phyloP scores from a whole-genome alignment of 2,329 filamentous ascomycete genomes.

The Monosporascus sp. region DNA sequence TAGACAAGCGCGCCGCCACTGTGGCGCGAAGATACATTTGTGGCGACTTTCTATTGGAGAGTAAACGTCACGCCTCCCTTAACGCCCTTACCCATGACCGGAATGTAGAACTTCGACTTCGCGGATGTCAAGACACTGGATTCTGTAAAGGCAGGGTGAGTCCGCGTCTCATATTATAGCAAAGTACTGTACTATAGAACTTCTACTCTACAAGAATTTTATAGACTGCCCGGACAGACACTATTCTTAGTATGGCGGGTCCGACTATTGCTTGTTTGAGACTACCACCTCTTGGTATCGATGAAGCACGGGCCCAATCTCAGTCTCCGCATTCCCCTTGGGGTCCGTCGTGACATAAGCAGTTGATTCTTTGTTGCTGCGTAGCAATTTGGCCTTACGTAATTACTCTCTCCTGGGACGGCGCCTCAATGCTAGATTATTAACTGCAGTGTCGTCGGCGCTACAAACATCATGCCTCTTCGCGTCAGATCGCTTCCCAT shows the following conservation, averaged over 20 bases:
- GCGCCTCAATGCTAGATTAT: not conserved
- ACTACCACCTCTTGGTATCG: not conserved
- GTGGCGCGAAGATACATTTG: too few relatives aligned
- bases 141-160: too few relatives aligned
- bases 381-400: not conserved
- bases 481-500: conserved; percentile 35
- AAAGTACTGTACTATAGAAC: too few relatives aligned
- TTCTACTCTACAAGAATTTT: too few relatives aligned
- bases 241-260: not conserved
- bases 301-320: not conserved
- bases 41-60: too few relatives aligned
- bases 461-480: conserved; percentile 27
- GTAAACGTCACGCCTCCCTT: too few relatives aligned
- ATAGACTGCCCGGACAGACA: not conserved
- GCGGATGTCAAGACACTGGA: too few relatives aligned
- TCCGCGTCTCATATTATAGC: too few relatives aligned
- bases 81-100: too few relatives aligned
- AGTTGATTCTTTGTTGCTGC: not conserved
- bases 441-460: not conserved
- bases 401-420: not conserved
- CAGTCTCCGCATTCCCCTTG: not conserved
- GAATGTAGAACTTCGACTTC: too few relatives aligned
- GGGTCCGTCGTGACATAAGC: not conserved
- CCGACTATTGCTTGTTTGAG: not conserved
- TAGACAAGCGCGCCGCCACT: too few relatives aligned